Base-by-base conservation (phyloP, 257 asterid genomes). In the Gentiana dahurica region DNA sequence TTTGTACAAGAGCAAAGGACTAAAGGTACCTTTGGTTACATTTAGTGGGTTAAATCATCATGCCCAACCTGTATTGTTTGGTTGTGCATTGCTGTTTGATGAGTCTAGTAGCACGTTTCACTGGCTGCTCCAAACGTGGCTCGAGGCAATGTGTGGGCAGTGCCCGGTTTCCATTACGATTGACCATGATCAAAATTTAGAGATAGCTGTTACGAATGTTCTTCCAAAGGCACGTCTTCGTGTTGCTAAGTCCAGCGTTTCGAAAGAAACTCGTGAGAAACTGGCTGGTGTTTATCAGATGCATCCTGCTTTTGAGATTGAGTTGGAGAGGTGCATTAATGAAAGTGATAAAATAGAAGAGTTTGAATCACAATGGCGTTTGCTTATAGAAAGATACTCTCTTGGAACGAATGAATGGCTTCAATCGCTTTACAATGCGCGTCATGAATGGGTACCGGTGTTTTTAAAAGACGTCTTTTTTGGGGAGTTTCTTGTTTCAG, bases 31-130 rank as follows among this genome's bases (percentile, higher is more conserved):
- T 1, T 76, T 90, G 43, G 71, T 80, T 49, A 70, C 89, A 7
- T 82, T 86, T 76, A 78, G 88, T 6, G 96, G 97, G 68, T 58
- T 86, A 61, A 90, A 90, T 52, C 97, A 90, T 66, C 97, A 90
- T 62, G 84, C 81, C 2, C 94, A 84, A 37, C 97, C 96, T 8
- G 70, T 82, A 35, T 84, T 86, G 36, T 84, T 90, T 68, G 97
- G 95, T 2, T 80, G 88, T 64, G 96, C 95, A 3, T 73, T 90
- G 71, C 70, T 90, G 64, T 62, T 86, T 44, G 75, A 79, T 47
- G 90, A 77, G 61, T 67, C 85, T 1, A 86, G 84, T 6, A 62
- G 60, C 61, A 69, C 95, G 0, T 81, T 80, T 39, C 15, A 70
- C 53, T 90, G 97, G 97, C 73, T 90, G 34, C 81, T 90, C 53